Evolutionary conservation across 1,284 basidiomycete species (phyloP).

Genomic region (Cutaneotrichosporon cavernicola): DNA sequence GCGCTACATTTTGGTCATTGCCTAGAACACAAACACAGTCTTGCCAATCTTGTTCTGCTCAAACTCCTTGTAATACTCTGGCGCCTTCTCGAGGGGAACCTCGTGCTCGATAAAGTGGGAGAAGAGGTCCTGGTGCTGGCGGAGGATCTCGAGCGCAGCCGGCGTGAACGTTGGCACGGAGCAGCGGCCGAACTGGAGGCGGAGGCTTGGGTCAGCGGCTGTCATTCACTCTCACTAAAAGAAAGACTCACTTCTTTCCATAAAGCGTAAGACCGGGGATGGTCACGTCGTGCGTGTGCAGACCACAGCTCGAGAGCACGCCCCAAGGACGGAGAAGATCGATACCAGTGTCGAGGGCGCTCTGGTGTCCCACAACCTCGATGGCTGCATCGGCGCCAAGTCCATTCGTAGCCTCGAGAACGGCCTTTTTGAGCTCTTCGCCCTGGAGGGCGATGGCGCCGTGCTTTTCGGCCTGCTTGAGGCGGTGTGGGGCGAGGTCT

Average conservation of each 20-base stretch:
- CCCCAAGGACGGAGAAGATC: constrained; percentile 77
- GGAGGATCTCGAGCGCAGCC: constrained; percentile 67
- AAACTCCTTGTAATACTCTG: constrained; percentile 50
- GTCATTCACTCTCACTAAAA: not conserved
- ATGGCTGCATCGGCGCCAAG: constrained; percentile 54
- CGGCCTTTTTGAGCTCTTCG: constrained; percentile 33
- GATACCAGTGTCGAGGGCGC: constrained; percentile 69
- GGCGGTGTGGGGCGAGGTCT: constrained; percentile 35
- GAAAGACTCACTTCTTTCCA: constrained; percentile 62
- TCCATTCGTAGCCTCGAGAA: constrained; percentile 44
- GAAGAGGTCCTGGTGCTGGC: constrained; percentile 45
- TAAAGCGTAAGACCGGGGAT: constrained; percentile 62
- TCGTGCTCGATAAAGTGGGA: constrained; percentile 47
- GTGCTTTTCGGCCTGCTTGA: constrained; percentile 42
- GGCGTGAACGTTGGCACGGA: constrained; percentile 77
- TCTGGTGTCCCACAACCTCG: constrained; percentile 75
- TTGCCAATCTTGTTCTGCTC: constrained; percentile 50
- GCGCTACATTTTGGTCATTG: not conserved
- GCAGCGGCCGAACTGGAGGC: constrained; percentile 65
- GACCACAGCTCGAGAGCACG: constrained; percentile 73
- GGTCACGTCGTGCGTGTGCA: constrained; percentile 50
- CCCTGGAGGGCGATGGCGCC: constrained; percentile 49
- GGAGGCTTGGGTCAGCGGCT: constrained; percentile 21
- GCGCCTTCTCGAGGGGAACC: constrained; percentile 43
- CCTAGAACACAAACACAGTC: constrained; percentile 44